Conservation (phyloP, 352 stramenopile genomes). For the Phytophthora cryptogea region DNA sequence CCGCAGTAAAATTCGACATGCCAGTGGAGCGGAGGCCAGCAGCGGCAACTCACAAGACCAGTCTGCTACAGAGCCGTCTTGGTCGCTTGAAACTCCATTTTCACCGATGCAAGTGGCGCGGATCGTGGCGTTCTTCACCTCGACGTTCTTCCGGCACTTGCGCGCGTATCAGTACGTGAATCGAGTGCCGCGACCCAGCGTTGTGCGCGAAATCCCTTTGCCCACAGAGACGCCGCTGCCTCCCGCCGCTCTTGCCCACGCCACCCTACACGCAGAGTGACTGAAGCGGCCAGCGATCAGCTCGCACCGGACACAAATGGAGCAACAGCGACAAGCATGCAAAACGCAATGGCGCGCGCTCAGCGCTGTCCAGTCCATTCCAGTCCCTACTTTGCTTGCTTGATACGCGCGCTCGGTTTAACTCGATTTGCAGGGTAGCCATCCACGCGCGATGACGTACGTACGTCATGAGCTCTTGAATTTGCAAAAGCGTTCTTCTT, state of each 20-base stretch:
- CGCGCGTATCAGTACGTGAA: conserved; percentile 62
- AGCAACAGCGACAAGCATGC: conserved; percentile 12
- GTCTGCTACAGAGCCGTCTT: not conserved
- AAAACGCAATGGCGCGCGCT: conserved; percentile 27
- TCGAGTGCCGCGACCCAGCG: conserved; percentile 24
- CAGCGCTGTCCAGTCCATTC: conserved; percentile 19
- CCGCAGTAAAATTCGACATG: conserved; percentile 31
- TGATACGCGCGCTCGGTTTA: conserved; percentile 16
- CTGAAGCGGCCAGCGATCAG: conserved; percentile 6
- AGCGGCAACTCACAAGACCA: conserved; percentile 2
- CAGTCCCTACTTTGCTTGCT: conserved; percentile 10
- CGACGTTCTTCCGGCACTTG: conserved; percentile 75
- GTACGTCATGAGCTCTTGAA: conserved; percentile 10
- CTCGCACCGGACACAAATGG: conserved; percentile 16
- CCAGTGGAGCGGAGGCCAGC: conserved; percentile 9
- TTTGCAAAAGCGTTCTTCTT: conserved; percentile 21
- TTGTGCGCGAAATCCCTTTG: conserved; percentile 39
- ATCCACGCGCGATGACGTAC: not conserved
- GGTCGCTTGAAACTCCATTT: conserved; percentile 18
- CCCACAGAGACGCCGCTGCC: conserved; percentile 56
- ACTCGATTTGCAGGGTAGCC: conserved; percentile 18
- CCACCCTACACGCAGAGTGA: conserved; percentile 18
- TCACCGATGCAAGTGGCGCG: conserved; percentile 46
- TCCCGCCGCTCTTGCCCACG: conserved; percentile 37
- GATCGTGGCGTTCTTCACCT: conserved; percentile 72